Evolutionary conservation across 192 early-diverging fungal genomes (phyloP), one percentile per base, ranked within the genome.

Genomic region (Coemansia javaensis): DNA sequence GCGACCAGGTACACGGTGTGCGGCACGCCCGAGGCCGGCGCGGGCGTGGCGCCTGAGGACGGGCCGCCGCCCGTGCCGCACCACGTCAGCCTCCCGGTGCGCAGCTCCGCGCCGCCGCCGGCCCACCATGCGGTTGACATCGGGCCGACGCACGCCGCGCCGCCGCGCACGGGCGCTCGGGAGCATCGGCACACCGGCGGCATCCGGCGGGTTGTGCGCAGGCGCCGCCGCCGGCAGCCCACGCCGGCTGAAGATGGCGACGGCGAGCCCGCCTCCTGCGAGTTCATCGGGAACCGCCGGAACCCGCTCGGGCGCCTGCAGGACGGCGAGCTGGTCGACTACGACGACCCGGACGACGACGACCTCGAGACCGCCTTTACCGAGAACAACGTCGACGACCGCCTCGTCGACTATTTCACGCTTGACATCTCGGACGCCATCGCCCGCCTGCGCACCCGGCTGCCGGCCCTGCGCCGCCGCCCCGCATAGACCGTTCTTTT

Each of bases 301-400:
- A 73, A 73, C 21, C 69, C 69, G 44, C 53, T 73, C 7, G 69
- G 69, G 0, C 53, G 62, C n/a, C 39, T 53, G 27, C 57, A 65
- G 16, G 53, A 73, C 17, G 69, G 69, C 25, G 69, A 73, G 46
- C 41, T 73, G 15, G 69, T 73, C 32, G 69, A 73, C 27, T 73
- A 73, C 17, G 69, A 73, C 23, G 69, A 73, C 24, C 69, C 69
- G 1, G 35, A 56, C 17, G 69, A 65, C 30, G 33, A 65, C 12
- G 69, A 61, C 17, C 51, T 40, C 0, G 69, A 73, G 42, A 40
- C 54, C 22, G 56, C 53, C 13, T 73, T 73, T 46, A 65, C 44
- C 35, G 53, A 57, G 38, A 65, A 73, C 30, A 73, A 73, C 35
- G 58, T 65, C 44, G 58, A 65, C 16, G 69, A 73, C 38, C 45